These are phyloP conservation scores for Fusarium sp. DNA, from an alignment of 2,329 filamentous ascomycete species.

Conservation along the genomic window DNA sequence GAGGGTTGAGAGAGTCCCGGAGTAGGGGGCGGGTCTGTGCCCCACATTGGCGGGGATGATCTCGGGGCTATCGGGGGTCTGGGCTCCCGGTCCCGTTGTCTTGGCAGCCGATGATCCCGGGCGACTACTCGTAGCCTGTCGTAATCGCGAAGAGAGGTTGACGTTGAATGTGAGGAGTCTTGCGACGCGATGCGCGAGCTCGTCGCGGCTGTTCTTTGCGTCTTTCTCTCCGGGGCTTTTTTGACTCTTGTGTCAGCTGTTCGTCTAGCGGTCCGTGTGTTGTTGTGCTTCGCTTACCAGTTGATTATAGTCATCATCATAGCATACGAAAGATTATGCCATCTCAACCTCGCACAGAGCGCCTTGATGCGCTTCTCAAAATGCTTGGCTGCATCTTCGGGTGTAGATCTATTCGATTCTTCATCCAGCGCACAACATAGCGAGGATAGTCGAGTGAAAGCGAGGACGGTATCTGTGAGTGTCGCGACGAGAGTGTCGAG, in stretches of 20 bases:
- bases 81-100: slow-evolving; percentile 24
- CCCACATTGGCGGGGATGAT: slow-evolving; percentile 41
- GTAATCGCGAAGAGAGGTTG: slow-evolving; percentile 50
- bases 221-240: slow-evolving; percentile 52
- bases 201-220: slow-evolving; percentile 52
- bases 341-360: slow-evolving; percentile 52
- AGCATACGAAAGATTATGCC: slow-evolving; percentile 56
- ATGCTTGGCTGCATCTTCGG: slow-evolving; percentile 33
- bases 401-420: slow-evolving; percentile 33
- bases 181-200: slow-evolving; percentile 51
- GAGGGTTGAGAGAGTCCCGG: slow-evolving; percentile 51
- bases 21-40: slow-evolving; percentile 38
- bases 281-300: slow-evolving; percentile 46
- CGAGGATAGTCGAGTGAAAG: slow-evolving; percentile 51
- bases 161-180: slow-evolving; percentile 53
- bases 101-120: slow-evolving; percentile 36
- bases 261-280: slow-evolving; percentile 15
- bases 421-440: slow-evolving; percentile 47
- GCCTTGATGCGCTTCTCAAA: slow-evolving; percentile 47
- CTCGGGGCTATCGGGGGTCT: slow-evolving; percentile 25
- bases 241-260: background rate
- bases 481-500: slow-evolving; percentile 53
- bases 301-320: slow-evolving; percentile 57
- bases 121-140: slow-evolving; percentile 46
- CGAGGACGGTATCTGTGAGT: slow-evolving; percentile 53